Evolutionary conservation across 1,284 basidiomycete species (phyloP).

Genomic region (Boletus austroedulis): DNA sequence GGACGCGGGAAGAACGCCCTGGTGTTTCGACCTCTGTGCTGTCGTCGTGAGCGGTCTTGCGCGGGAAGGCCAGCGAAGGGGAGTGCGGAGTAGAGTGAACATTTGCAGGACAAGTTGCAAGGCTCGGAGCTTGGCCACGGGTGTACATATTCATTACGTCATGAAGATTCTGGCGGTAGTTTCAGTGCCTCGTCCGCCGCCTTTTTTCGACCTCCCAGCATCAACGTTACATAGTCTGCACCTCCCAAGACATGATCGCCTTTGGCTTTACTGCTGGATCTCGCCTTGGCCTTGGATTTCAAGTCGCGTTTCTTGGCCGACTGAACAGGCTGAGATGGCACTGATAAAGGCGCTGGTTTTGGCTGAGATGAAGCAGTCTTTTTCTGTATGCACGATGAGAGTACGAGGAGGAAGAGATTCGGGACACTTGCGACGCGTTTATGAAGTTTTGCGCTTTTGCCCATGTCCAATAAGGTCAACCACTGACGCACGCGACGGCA

Average conservation of each 20-base stretch:
- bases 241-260: constrained; percentile 59
- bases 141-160: constrained; percentile 17
- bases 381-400: constrained; percentile 24
- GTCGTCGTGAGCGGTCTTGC: constrained; percentile 24
- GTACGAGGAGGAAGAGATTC: not conserved
- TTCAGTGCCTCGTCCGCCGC: constrained; percentile 63
- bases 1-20: constrained; percentile 57
- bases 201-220: constrained; percentile 66
- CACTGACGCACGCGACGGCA: not conserved
- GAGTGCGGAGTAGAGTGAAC: constrained; percentile 6
- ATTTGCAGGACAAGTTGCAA: constrained; percentile 11
- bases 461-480: constrained; percentile 30
- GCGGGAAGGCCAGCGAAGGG: not conserved
- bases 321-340: constrained; percentile 16
- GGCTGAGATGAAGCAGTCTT: constrained; percentile 18
- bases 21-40: constrained; percentile 26
- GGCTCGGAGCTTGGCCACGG: constrained; percentile 23
- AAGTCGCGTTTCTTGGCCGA: constrained; percentile 45
- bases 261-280: constrained; percentile 29
- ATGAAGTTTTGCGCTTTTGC: constrained; percentile 43
- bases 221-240: constrained; percentile 69
- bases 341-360: not conserved
- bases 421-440: constrained; percentile 39
- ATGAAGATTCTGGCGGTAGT: constrained; percentile 38
- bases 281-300: constrained; percentile 41